These are phyloP conservation scores for Laburnicola sp. DNA, from an alignment of 2,329 filamentous ascomycete species.

Conservation along the genomic window DNA sequence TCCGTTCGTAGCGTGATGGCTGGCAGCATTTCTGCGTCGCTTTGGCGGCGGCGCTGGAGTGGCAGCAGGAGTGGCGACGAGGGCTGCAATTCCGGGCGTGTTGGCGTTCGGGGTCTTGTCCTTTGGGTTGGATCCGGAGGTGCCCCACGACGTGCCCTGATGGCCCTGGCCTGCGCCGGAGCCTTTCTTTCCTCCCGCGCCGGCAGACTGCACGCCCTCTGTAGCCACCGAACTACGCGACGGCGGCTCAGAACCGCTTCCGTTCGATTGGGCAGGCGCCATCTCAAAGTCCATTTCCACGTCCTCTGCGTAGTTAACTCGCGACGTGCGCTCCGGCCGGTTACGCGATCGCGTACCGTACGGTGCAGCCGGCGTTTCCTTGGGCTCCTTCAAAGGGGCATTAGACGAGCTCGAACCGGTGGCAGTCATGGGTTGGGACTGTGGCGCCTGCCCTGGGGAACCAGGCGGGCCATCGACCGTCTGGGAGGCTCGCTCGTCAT, in stretches of 20 bases:
- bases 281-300: conserved; percentile 87
- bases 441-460: conserved; percentile 30
- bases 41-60: conserved; percentile 53
- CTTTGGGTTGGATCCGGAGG: conserved; percentile 39
- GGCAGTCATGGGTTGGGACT: conserved; percentile 34
- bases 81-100: conserved; percentile 62
- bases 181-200: conserved; percentile 44
- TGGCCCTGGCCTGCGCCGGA: conserved; percentile 46
- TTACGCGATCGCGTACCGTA: conserved; percentile 96
- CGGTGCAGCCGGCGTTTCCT: conserved; percentile 56
- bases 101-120: conserved; percentile 37
- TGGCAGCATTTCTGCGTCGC: conserved; percentile 78
- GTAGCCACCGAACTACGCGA: conserved; percentile 41
- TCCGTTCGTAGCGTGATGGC: conserved; percentile 39
- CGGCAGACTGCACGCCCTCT: conserved; percentile 38
- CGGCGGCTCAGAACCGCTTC: conserved; percentile 51
- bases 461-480: conserved; percentile 32
- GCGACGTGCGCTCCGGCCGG: conserved; percentile 69
- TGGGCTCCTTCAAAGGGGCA: conserved; percentile 38
- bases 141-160: conserved; percentile 40
- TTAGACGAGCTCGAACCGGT: conserved; percentile 35
- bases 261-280: conserved; percentile 61
- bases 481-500: conserved; percentile 29
- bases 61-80: conserved; percentile 53
- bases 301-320: conserved; percentile 95